These are phyloP conservation scores for Mucor velutinosus DNA, from an alignment of 371 early-diverging fungal genomes.

Conservation along the genomic window DNA sequence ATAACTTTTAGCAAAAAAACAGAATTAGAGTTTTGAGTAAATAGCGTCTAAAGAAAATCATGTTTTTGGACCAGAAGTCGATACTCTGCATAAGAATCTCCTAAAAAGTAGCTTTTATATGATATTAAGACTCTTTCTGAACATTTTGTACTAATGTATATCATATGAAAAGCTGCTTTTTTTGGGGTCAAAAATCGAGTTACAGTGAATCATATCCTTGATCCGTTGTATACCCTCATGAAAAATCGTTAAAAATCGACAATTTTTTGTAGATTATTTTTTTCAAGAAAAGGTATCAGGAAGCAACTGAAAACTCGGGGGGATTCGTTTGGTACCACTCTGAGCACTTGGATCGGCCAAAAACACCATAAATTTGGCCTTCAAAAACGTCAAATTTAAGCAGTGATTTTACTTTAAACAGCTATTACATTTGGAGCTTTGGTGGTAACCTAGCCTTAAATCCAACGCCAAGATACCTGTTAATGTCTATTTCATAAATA, in stretches of 20 bases:
- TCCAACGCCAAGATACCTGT: background rate
- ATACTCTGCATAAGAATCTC: background rate
- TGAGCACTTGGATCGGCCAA: background rate
- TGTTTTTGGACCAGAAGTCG: background rate
- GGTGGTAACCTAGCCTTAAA: background rate
- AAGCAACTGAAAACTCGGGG: background rate
- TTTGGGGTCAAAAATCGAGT: background rate
- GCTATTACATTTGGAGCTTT: background rate
- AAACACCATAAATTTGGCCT: background rate
- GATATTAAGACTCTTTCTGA: background rate
- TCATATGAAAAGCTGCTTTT: background rate
- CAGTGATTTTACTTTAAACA: background rate
- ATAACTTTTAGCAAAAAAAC: background rate
- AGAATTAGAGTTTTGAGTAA: background rate
- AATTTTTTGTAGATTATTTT: background rate
- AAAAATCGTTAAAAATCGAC: background rate
- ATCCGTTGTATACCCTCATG: background rate
- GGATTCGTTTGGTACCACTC: background rate
- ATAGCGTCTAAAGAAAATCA: background rate
- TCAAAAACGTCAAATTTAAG: background rate
- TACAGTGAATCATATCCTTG: background rate
- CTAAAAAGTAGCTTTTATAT: background rate
- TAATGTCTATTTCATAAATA: background rate
- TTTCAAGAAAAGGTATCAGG: background rate
- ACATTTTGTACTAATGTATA: background rate